Evolutionary conservation across 2,329 filamentous ascomycete species (phyloP).

Genomic region (Venturia pyrina): DNA sequence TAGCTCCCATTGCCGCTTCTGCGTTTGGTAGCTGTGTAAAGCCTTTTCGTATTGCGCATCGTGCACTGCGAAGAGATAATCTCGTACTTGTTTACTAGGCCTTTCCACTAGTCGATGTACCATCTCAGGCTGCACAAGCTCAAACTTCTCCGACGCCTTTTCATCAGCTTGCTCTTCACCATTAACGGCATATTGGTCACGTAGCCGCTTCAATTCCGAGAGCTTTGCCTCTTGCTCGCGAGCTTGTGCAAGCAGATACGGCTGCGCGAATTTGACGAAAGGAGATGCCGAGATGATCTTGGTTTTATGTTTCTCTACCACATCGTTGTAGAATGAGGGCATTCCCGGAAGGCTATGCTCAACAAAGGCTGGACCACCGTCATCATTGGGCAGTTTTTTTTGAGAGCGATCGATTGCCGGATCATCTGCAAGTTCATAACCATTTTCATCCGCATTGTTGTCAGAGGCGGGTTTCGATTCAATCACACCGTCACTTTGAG

Average conservation of each 20-base stretch:
- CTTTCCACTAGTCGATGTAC: constrained; percentile 73
- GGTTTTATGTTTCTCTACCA: constrained; percentile 80
- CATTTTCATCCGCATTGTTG: background rate
- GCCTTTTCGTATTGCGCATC: constrained; percentile 96
- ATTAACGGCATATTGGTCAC: constrained; percentile 53
- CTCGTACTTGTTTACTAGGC: constrained; percentile 77
- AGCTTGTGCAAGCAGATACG: constrained; percentile 84
- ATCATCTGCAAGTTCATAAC: background rate
- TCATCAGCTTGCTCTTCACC: constrained; percentile 27
- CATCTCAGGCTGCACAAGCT: constrained; percentile 92
- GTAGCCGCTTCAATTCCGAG: constrained; percentile 68
- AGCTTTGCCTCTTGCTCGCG: constrained; percentile 82
- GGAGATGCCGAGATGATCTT: constrained; percentile 91
- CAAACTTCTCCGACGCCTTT: constrained; percentile 48
- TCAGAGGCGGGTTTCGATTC: background rate
- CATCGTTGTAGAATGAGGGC: constrained; percentile 14
- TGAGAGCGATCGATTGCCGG: background rate
- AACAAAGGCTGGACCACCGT: background rate
- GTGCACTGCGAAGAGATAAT: constrained; percentile 88
- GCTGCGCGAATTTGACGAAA: constrained; percentile 90
- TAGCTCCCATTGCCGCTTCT: constrained; percentile 92
- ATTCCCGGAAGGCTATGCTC: background rate
- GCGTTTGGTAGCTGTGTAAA: constrained; percentile 83
- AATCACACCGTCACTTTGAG: background rate
- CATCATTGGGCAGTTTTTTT: background rate